phyloP scores from a whole-genome alignment of 805 yeast species.

The Cyberlindnera petersonii region DNA sequence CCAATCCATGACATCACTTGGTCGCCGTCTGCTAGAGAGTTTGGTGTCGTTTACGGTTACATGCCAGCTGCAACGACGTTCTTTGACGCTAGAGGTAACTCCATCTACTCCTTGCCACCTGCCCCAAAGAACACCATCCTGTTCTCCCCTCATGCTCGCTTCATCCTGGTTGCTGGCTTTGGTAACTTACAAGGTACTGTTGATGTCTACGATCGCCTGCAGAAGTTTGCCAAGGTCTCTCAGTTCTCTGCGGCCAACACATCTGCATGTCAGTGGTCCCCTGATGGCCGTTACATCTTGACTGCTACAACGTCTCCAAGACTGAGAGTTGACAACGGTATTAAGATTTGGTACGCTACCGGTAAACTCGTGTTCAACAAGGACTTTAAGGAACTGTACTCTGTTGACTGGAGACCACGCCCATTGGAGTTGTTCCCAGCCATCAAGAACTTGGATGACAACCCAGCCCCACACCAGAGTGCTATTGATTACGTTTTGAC shows the following conservation, averaged over 20 bases:
- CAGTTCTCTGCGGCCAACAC: conserved; percentile 91
- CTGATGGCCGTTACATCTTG: conserved; percentile 88
- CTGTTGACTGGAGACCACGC: conserved; percentile 81
- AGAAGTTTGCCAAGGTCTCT: conserved; percentile 73
- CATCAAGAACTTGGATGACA: conserved; percentile 39
- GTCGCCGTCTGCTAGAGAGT: conserved; percentile 95
- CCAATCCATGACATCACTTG: conserved; percentile 97
- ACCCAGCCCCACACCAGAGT: conserved; percentile 67
- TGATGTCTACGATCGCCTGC: conserved; percentile 89
- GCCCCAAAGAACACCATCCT: conserved; percentile 85
- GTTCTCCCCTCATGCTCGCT: conserved; percentile 92
- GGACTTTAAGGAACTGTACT: conserved; percentile 76
- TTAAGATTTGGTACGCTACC: conserved; percentile 86
- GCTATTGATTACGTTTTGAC: conserved; percentile 52
- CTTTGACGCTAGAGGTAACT: conserved; percentile 90
- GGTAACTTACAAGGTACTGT: conserved; percentile 97
- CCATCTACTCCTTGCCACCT: conserved; percentile 76
- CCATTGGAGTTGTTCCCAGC: conserved; percentile 31
- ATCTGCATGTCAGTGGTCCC: conserved; percentile 96
- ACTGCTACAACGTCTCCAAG: conserved; percentile 98
- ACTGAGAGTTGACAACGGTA: conserved; percentile 93
- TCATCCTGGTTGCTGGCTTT: conserved; percentile 90
- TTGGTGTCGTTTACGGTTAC: conserved; percentile 94
- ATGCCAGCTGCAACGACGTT: conserved; percentile 97
- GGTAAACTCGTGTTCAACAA: conserved; percentile 77